Conservation (phyloP, 2,329 filamentous ascomycete genomes). For the Venturia oleaginea region DNA sequence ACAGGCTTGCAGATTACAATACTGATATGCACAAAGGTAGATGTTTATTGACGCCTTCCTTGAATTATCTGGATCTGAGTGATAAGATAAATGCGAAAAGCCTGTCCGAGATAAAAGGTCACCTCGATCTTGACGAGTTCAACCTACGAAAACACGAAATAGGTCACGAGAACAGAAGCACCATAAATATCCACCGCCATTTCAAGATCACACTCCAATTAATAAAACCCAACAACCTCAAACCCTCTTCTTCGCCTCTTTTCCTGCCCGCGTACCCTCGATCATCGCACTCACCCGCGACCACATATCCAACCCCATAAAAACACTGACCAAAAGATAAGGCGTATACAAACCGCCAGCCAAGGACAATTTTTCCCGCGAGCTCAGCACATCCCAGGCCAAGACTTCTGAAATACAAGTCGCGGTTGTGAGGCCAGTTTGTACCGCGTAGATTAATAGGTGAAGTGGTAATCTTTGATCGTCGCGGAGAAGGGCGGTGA, state of each 20-base stretch:
- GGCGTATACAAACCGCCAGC: slow-evolving; percentile 29
- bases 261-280: slow-evolving; percentile 16
- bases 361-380: slow-evolving; percentile 23
- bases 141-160: no score
- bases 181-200: no score
- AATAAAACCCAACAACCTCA: no score
- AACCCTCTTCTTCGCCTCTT: slow-evolving; percentile 24
- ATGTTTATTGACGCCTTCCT: no score
- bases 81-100: no score
- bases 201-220: no score
- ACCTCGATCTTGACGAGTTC: no score
- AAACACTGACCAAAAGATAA: slow-evolving; percentile 26
- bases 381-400: slow-evolving; percentile 37
- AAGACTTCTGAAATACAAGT: slow-evolving; percentile 54
- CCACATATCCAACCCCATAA: slow-evolving; percentile 30
- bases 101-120: no score
- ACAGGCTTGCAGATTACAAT: no score
- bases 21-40: no score
- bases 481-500: slow-evolving; percentile 45
- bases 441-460: slow-evolving; percentile 49
- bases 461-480: slow-evolving; percentile 50
- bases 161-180: no score
- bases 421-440: slow-evolving; percentile 52
- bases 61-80: no score
- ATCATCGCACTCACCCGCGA: slow-evolving; percentile 23